Percentiles rank a stretch among this genome's conserved stretches.
These are phyloP conservation scores for Paraphoma chrysanthemicola DNA, from an alignment of 2,329 filamentous ascomycete species.

Conservation along the genomic window DNA sequence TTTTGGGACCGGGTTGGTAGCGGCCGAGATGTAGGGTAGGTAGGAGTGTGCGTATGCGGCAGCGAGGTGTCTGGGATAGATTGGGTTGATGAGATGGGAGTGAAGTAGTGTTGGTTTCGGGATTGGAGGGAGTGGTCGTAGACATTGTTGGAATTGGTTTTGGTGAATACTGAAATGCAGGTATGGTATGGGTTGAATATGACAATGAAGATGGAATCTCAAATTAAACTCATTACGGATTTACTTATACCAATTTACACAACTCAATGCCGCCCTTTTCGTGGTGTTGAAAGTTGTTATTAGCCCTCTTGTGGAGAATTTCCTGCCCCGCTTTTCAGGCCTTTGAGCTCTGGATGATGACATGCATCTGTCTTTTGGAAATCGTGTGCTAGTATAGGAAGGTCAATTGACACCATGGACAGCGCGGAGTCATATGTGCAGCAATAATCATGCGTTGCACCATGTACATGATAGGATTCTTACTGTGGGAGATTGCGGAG, in stretches of 20 bases:
- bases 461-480: neutral
- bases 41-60: conserved; percentile 49
- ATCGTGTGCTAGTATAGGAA: no score
- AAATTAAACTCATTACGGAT: neutral
- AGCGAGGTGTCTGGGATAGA: conserved; percentile 23
- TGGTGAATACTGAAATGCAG: no score
- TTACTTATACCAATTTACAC: neutral
- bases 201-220: neutral
- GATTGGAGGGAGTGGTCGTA: no score
- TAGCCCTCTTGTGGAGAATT: neutral
- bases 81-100: neutral
- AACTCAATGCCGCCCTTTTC: neutral
- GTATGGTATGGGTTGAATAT: conserved; percentile 12
- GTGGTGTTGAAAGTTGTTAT: neutral
- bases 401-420: no score
- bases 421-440: neutral
- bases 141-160: no score
- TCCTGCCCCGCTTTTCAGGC: neutral
- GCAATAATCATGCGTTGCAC: neutral
- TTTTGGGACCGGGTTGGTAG: conserved; percentile 48
- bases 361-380: neutral
- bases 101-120: no score
- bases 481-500: neutral
- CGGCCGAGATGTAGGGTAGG: conserved; percentile 46
- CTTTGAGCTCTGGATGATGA: neutral